These are phyloP conservation scores for Pilobolus umbonatus DNA, from an alignment of 192 early-diverging fungal genomes.

Conservation along the genomic window DNA sequence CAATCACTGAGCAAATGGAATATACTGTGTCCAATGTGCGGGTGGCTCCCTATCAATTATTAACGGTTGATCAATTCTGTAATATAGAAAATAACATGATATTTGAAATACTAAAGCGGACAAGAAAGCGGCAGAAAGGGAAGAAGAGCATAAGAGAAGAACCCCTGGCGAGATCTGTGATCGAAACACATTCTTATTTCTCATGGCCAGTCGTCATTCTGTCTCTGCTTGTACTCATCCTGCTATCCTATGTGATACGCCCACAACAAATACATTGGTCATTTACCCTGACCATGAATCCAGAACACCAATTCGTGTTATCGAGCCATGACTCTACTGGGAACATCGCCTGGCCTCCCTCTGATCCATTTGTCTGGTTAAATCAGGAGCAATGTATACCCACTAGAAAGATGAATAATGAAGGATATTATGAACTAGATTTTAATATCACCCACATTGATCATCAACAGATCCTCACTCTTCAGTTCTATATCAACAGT, in stretches of 20 bases:
- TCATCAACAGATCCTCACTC: too few relatives aligned
- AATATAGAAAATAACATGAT: slow-evolving; percentile 9
- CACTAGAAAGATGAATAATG: not conserved
- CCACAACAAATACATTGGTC: not conserved
- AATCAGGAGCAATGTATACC: not conserved
- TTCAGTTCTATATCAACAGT: too few relatives aligned
- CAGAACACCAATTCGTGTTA: not conserved
- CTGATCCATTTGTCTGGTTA: slow-evolving; percentile 1
- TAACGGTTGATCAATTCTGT: slow-evolving; percentile 17
- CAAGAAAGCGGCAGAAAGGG: slow-evolving; percentile 12
- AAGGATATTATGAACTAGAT: not conserved
- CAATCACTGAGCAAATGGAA: not conserved
- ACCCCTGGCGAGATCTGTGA: too few relatives aligned
- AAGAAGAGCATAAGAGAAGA: too few relatives aligned
- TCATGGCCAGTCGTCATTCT: too few relatives aligned
- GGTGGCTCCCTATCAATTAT: slow-evolving; percentile 17
- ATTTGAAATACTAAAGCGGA: slow-evolving; percentile 13
- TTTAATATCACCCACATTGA: too few relatives aligned
- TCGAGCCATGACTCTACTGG: not conserved
- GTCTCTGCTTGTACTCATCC: too few relatives aligned
- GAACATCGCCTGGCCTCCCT: not conserved
- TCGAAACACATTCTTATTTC: too few relatives aligned
- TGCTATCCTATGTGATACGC: not conserved
- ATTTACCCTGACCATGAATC: not conserved
- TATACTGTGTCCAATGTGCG: slow-evolving; percentile 1